A percentile compares a stretch with the other conserved stretches of the same genome.
Conservation (phyloP, 73 alveolate genomes). For the Urostyla sp. region DNA sequence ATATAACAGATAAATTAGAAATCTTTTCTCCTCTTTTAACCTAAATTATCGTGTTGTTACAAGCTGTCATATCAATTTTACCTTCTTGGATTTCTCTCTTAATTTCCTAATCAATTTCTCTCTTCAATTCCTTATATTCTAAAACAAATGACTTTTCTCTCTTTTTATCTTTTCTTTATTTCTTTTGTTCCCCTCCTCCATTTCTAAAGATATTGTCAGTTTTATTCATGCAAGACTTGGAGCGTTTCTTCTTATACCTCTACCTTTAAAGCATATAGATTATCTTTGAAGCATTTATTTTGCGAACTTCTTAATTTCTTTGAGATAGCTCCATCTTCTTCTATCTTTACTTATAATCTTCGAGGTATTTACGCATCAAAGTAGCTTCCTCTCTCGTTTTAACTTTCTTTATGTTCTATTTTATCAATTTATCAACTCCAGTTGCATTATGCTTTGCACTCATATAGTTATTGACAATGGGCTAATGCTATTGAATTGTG, state of each 20-base stretch:
- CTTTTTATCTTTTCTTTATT: constrained; percentile 44
- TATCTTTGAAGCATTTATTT: constrained; percentile 38
- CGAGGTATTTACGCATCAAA: constrained; percentile 36
- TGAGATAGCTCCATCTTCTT: constrained; percentile 42
- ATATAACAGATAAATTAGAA: constrained; percentile 25
- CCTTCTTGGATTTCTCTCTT: constrained; percentile 47
- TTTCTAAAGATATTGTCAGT: constrained; percentile 52
- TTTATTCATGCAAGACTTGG: constrained; percentile 51
- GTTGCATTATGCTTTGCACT: background rate
- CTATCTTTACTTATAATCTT: constrained; percentile 31
- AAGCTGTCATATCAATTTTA: constrained; percentile 46
- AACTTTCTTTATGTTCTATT: constrained; percentile 58
- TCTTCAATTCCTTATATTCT: constrained; percentile 57
- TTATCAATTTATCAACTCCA: constrained; percentile 59
- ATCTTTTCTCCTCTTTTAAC: background rate
- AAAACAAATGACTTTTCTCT: constrained; percentile 59
- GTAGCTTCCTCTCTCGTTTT: constrained; percentile 56
- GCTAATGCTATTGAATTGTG: background rate
- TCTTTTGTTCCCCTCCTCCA: constrained; percentile 28
- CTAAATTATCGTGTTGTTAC: constrained; percentile 5
- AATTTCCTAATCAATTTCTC: constrained; percentile 56
- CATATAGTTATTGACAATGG: background rate
- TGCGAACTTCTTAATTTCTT: constrained; percentile 43
- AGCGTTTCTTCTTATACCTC: constrained; percentile 48
- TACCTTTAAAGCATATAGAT: constrained; percentile 7